Percentiles rank a stretch among this genome's conserved stretches.
phyloP scores from a whole-genome alignment of 495 filamentous ascomycete genomes.

The Penicillium ucsense region DNA sequence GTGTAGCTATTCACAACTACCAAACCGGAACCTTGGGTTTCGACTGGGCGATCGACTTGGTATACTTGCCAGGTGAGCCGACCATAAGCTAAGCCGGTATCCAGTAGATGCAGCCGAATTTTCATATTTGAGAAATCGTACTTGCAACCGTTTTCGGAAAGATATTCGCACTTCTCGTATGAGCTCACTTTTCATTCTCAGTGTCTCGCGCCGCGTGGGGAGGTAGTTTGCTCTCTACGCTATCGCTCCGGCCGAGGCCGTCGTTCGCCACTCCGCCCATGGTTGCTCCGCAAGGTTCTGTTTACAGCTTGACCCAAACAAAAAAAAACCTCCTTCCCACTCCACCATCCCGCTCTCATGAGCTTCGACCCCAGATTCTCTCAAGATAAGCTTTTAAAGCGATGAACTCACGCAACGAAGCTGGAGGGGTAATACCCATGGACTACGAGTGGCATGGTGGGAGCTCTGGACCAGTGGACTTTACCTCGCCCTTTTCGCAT shows the following conservation, averaged over 20 bases:
- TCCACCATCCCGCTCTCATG: conserved; percentile 8
- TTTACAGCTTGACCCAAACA: conserved; percentile 17
- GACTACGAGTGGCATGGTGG: conserved; percentile 52
- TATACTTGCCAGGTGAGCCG: too few species aligned
- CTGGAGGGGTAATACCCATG: conserved; percentile 50
- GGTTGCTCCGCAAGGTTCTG: conserved; percentile 19
- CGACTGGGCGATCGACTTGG: too few species aligned
- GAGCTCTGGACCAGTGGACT: conserved; percentile 42
- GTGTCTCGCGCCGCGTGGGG: too few species aligned
- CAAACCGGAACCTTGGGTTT: too few species aligned
- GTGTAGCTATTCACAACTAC: too few species aligned
- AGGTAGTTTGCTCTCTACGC: neutral
- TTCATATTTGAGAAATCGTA: too few species aligned
- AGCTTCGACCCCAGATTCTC: conserved; percentile 2
- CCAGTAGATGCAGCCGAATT: too few species aligned
- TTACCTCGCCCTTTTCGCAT: conserved; percentile 50
- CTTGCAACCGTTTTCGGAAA: too few species aligned
- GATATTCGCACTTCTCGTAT: neutral
- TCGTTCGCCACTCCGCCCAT: conserved; percentile 2
- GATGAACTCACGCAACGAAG: conserved; percentile 32
- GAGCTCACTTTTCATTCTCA: too few species aligned
- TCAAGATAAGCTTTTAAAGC: conserved; percentile 11
- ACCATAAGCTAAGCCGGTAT: too few species aligned
- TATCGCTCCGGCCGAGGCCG: neutral
- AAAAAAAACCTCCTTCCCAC: conserved; percentile 9